These are phyloP conservation scores for peach (Prunus persica) DNA, from an alignment of 306 rosid species.

Conservation along the genomic window Prunus_persica_NCBIv2 NC_034016.1:15274501-15275000, in stretches of 20 bases:
- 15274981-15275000: conserved; percentile 99
- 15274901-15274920: conserved; percentile 86
- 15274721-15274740: conserved; percentile 16
- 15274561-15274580: too few relatives aligned
- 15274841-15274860: conserved; percentile 72
- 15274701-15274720: conserved; percentile 11
- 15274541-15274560: too few relatives aligned
- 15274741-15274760: background rate
- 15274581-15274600: too few relatives aligned
- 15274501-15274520: too few relatives aligned
- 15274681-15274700: conserved; percentile 11
- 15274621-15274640: background rate
- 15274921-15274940: conserved; percentile 98
- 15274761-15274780: conserved; percentile 9
- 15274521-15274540: too few relatives aligned
- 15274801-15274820: background rate
- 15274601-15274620: too few relatives aligned
- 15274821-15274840: conserved; percentile 57
- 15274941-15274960: conserved; percentile 97
- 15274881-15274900: conserved; percentile 88
- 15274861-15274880: conserved; percentile 81
- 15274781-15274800: conserved; percentile 6
- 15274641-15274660: background rate
- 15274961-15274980: conserved; percentile 94
- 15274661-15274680: conserved; percentile 6